These are phyloP conservation scores for Phytophthora sojae DNA, from an alignment of 352 stramenopile species.

Conservation along the genomic window DNA sequence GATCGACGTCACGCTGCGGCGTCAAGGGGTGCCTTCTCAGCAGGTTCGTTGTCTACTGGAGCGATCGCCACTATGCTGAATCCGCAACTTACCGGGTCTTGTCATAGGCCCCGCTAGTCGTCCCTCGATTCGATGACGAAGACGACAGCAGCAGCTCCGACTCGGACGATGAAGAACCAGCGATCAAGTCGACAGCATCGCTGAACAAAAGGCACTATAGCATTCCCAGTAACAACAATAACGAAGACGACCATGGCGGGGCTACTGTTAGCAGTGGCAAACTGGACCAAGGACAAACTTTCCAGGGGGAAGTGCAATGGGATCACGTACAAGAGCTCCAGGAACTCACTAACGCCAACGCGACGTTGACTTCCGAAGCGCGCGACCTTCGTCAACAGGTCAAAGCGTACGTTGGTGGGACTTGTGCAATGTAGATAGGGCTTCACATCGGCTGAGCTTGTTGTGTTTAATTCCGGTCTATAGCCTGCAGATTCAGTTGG, in stretches of 20 bases:
- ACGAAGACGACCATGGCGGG: constrained; percentile 32
- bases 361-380: constrained; percentile 47
- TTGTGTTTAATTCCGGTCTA: not conserved
- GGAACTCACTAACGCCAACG: constrained; percentile 69
- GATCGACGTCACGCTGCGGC: constrained; percentile 63
- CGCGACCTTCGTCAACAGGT: constrained; percentile 67
- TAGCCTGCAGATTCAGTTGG: constrained; percentile 75
- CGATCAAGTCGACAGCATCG: not conserved
- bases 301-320: constrained; percentile 57
- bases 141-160: constrained; percentile 62
- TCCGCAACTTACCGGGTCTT: not conserved
- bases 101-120: constrained; percentile 48
- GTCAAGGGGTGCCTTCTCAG: constrained; percentile 17
- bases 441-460: not conserved
- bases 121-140: constrained; percentile 80
- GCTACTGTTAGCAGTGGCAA: constrained; percentile 9
- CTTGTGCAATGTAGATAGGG: not conserved
- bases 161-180: constrained; percentile 39
- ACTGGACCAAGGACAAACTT: not conserved
- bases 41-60: constrained; percentile 10
- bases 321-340: constrained; percentile 62
- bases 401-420: constrained; percentile 46
- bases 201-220: constrained; percentile 6
- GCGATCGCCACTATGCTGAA: not conserved
- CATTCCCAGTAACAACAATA: constrained; percentile 29